phyloP scores from a whole-genome alignment of 2,329 filamentous ascomycete species.

The Coniochaeta pulveracea region DNA sequence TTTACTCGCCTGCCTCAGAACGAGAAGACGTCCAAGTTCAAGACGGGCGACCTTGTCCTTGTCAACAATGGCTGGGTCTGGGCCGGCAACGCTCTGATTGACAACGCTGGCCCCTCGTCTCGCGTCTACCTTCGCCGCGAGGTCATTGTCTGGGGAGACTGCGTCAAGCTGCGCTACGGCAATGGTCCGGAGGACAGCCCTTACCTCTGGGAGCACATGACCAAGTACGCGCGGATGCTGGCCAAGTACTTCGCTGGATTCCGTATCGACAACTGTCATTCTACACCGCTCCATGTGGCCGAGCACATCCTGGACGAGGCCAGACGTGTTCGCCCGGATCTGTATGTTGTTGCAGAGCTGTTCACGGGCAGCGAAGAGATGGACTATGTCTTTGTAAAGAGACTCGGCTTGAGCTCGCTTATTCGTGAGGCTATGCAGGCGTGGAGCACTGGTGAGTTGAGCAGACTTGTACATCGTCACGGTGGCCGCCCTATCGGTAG shows the following conservation, averaged over 20 bases:
- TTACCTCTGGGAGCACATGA: slow-evolving; percentile 94
- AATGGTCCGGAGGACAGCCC: slow-evolving; percentile 71
- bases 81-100: slow-evolving; percentile 87
- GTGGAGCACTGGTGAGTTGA: slow-evolving; percentile 90
- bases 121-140: slow-evolving; percentile 91
- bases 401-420: slow-evolving; percentile 79
- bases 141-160: slow-evolving; percentile 97
- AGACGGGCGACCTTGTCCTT: slow-evolving; percentile 64
- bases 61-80: slow-evolving; percentile 99
- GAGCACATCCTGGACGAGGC: slow-evolving; percentile 93
- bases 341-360: slow-evolving; percentile 88
- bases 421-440: slow-evolving; percentile 98
- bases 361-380: slow-evolving; percentile 94
- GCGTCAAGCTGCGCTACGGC: slow-evolving; percentile 92
- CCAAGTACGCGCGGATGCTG: slow-evolving; percentile 79
- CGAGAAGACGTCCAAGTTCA: slow-evolving; percentile 64
- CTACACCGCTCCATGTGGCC: slow-evolving; percentile 86
- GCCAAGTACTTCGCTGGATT: slow-evolving; percentile 93
- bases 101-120: slow-evolving; percentile 84
- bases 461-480: slow-evolving; percentile 84
- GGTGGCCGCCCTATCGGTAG: slow-evolving; percentile 92
- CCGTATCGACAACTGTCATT: slow-evolving; percentile 96
- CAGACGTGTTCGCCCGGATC: slow-evolving; percentile 72
- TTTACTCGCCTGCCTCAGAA: slow-evolving; percentile 84
- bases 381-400: slow-evolving; percentile 92